Base-by-base conservation (phyloP, 192 early-diverging fungal genomes). In the Obelidium mucronatum region DNA sequence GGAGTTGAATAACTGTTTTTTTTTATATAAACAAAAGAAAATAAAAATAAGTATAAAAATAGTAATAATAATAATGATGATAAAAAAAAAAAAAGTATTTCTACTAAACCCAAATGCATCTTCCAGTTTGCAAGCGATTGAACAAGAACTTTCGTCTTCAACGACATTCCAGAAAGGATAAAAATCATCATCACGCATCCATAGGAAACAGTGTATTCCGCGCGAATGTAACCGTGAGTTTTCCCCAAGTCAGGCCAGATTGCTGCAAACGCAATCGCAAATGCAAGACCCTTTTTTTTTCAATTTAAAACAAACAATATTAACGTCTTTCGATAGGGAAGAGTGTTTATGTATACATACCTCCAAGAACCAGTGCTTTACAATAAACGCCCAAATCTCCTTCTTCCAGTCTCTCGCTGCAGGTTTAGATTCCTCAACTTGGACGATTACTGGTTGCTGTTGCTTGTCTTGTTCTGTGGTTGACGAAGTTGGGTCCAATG, bases 131-230 rank as follows among this genome's bases (percentile, higher is more conserved):
- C 54, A 28, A 90, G 74, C 0, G 86, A 86, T 52, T 82, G 40
- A 30, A 85, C 51, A 22, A 92, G 80, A 37, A 87, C 89, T 55
- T 78, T 78, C 13, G 87, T 83, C 68, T 92, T 90, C 64, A 92
- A 73, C 2, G 84, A 83, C 11, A 92, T 76, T 2, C 91, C 91
- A 0, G 90, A 89, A 19, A 92, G 70, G 55, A 92, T 79, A 80
- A 92, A 92, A 40, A 92, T 89, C 22, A 89, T 33, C 59, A 83
- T 78, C 22, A 89, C 89, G n/a, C 78, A 83, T 71, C 84, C 91
- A 78, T 89, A 93, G 51, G 87, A 88, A 69, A 93, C 89, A 8
- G 88, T 82, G 80, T 88, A 91, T 75, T 93, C 90, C 26, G 78
- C 48, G 4, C 64, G 78, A 28, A 83, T 68, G 56, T 63, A 59